phyloP scores from a whole-genome alignment of 2,329 filamentous ascomycete genomes.

The Clonostachys byssicola region DNA sequence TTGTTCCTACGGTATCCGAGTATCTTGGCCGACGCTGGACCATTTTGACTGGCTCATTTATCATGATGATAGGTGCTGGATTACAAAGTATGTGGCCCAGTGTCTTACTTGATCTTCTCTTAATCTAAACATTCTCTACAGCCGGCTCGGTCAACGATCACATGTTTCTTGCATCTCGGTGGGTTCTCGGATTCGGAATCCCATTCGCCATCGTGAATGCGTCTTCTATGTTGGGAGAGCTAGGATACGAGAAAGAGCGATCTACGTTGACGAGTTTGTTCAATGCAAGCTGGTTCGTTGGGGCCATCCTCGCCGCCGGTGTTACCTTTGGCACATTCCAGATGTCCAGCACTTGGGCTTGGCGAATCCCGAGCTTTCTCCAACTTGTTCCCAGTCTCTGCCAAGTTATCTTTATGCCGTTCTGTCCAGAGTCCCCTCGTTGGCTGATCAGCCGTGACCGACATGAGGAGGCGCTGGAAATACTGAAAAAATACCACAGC shows the following conservation, averaged over 20 bases:
- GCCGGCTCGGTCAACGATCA: conserved; percentile 11
- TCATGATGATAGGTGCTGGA: conserved; percentile 7
- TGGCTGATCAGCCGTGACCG: conserved; percentile 27
- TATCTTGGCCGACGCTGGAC: conserved; percentile 28
- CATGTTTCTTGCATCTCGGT: conserved; percentile 24
- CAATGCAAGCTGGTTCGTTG: conserved; percentile 31
- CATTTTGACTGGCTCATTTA: conserved; percentile 22
- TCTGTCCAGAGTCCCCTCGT: conserved; percentile 12
- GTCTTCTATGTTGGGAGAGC: conserved; percentile 25
- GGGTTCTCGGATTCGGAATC: conserved; percentile 25
- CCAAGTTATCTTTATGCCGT: conserved; percentile 6
- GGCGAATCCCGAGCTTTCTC: conserved; percentile 15
- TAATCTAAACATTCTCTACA: no score
- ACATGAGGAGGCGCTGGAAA: conserved; percentile 22
- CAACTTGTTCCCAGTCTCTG: conserved; percentile 11
- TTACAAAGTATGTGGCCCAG: conserved; percentile 1
- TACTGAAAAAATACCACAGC: conserved; percentile 34
- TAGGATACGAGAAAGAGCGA: conserved; percentile 16
- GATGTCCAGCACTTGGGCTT: conserved; percentile 13
- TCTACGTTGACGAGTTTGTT: conserved; percentile 5
- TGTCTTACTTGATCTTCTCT: no score
- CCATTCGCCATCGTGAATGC: conserved; percentile 25
- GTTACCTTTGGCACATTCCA: conserved; percentile 17
- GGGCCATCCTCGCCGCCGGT: conserved; percentile 20
- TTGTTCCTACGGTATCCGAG: conserved; percentile 29